Evolutionary conservation across 2,329 filamentous ascomycete genomes (phyloP).

Genomic region (Arthrobotrys conoides): DNA sequence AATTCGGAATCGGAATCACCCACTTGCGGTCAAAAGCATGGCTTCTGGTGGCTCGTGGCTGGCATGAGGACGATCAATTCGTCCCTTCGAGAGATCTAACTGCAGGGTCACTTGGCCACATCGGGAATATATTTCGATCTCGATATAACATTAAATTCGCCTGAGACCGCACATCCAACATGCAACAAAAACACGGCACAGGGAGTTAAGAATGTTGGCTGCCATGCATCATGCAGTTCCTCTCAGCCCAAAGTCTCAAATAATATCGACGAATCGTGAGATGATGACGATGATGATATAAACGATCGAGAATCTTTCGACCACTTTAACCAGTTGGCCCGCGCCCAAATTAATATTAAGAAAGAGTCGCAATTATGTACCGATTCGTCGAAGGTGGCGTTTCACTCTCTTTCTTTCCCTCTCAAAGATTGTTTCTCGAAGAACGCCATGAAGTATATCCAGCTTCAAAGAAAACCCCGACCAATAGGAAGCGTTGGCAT

Average conservation of each 20-base stretch:
- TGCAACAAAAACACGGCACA: conserved; percentile 14
- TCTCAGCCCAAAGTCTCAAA: conserved; percentile 26
- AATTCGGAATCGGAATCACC: conserved; percentile 47
- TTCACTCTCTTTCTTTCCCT: background rate
- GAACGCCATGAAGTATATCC: conserved; percentile 11
- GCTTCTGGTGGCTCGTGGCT: conserved; percentile 8
- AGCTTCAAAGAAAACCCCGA: background rate
- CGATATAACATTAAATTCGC: conserved; percentile 11
- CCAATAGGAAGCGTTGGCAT: conserved; percentile 51
- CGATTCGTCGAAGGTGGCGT: background rate
- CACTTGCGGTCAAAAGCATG: conserved; percentile 7
- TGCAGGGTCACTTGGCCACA: conserved; percentile 29
- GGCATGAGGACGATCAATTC: conserved; percentile 4
- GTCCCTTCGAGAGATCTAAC: background rate
- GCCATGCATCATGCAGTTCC: conserved; percentile 25
- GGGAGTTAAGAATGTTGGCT: conserved; percentile 38
- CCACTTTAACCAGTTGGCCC: background rate
- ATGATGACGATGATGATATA: background rate
- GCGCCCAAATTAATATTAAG: background rate
- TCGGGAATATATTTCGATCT: background rate
- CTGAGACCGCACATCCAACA: background rate
- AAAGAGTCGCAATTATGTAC: background rate
- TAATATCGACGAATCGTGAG: conserved; percentile 18
- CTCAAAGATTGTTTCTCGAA: conserved; percentile 3
- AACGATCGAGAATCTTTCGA: background rate